Evolutionary conservation across 352 stramenopile species (phyloP), one percentile per base, ranked within the genome.

Genomic region (Globisporangium abappressorium): DNA sequence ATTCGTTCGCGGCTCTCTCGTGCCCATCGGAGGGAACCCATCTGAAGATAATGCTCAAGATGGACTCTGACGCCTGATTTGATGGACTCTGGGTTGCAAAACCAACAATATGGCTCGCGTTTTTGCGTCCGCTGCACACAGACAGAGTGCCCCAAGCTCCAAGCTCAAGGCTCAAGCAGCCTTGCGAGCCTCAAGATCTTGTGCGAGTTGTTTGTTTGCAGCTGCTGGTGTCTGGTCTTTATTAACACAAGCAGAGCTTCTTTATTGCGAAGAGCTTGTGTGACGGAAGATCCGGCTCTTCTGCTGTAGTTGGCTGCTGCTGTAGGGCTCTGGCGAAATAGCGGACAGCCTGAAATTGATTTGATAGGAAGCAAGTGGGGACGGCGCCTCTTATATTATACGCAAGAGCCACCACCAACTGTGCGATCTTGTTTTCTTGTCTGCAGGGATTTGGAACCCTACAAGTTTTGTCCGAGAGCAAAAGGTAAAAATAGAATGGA

Each of bases 201-300:
- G 33, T 49, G 43, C 55, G 30, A 22, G 47, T 3, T 18, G 49
- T 36, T 22, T 18, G 55, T 12, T 46, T 22, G 55, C 30, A 58
- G 26, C 43, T 51, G 18, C 43, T 51, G 43, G 18, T n/a, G 14
- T 49, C 41, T 49, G 41, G 18, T 7, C 9, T 11, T 43, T 43
- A 43, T 5, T 15, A 43, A 15, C 11, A 15, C 1, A 22, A 49
- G 41, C 41, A 49, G 41, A 49, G 41, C 18, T 49, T 49, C 18
- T 49, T 15, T 11, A 22, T n/a, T 47, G 41, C 14, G 14, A 47
- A 49, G 41, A 51, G 43, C 43, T 51, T 30, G 20, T 53, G 46
- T 56, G 22, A 5, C 11, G 55, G 46, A 38, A 62, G 56, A 49
- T 62, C 56, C 56, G 56, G 56, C 33, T 60, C 43, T 46, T 46